A percentile compares a stretch with the other conserved stretches of the same genome.
Conservation (phyloP, 177 flowering plant species). For the Vitis hybrid region DNA sequence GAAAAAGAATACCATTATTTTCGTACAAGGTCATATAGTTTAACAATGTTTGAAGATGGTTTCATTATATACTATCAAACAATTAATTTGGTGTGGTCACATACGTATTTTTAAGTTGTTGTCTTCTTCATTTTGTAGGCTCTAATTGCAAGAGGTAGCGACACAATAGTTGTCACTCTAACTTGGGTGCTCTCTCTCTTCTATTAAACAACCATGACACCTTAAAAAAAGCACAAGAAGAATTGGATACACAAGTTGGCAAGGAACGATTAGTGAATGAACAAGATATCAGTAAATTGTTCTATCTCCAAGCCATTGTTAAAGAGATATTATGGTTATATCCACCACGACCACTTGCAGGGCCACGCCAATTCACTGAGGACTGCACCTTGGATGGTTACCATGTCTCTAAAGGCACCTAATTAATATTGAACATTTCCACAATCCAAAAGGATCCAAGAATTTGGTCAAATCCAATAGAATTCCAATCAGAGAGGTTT, state of each 20-base stretch:
- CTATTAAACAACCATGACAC: conserved; percentile 2
- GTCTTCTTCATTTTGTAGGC: not conserved
- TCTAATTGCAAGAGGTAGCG: not conserved
- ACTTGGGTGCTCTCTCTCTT: conserved; percentile 4
- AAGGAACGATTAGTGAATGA: conserved; percentile 7
- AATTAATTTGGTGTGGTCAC: too few relatives aligned
- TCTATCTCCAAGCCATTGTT: conserved; percentile 11
- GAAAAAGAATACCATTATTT: too few relatives aligned
- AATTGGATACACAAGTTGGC: not conserved
- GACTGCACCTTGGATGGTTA: not conserved
- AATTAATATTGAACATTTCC: too few relatives aligned
- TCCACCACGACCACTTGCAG: not conserved
- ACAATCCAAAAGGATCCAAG: too few relatives aligned
- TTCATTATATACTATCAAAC: too few relatives aligned
- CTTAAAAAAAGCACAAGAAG: conserved; percentile 1
- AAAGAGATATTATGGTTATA: conserved; percentile 1
- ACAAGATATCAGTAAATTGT: conserved; percentile 1
- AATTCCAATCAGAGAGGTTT: too few relatives aligned
- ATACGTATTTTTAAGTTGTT: not conserved
- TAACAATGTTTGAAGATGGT: too few relatives aligned
- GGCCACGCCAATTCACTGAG: not conserved
- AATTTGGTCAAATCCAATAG: too few relatives aligned
- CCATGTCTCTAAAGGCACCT: too few relatives aligned
- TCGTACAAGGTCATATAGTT: too few relatives aligned
- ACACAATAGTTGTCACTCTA: not conserved